Evolutionary conservation across 495 filamentous ascomycete genomes (phyloP).

Genomic region (Neurospora sp.): DNA sequence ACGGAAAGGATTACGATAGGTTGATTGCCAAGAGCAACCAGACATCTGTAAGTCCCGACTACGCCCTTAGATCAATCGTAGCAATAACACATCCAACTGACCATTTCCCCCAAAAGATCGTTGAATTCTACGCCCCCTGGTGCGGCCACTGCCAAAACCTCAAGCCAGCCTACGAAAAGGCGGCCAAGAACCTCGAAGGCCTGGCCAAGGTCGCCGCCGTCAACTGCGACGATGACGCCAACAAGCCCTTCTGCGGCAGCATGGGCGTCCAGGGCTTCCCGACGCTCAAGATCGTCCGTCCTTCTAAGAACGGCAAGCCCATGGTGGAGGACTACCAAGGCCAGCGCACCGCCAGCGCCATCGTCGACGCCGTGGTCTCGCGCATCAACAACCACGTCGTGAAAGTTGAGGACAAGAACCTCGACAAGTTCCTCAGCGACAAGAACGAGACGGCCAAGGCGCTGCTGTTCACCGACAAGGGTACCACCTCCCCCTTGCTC

Average conservation of each 20-base stretch:
- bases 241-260: constrained; percentile 77
- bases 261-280: constrained; percentile 96
- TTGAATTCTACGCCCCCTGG: constrained; percentile 91
- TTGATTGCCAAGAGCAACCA: constrained; percentile 84
- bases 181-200: constrained; percentile 75
- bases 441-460: constrained; percentile 73
- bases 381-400: constrained; percentile 92
- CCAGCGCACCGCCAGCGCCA: constrained; percentile 66
- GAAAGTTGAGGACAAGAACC: constrained; percentile 67
- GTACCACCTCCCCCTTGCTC: constrained; percentile 70
- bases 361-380: constrained; percentile 75
- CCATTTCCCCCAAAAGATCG: constrained; percentile 24
- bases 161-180: constrained; percentile 92
- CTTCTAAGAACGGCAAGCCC: constrained; percentile 67
- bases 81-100: constrained; percentile 7
- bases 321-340: constrained; percentile 91
- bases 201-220: constrained; percentile 90
- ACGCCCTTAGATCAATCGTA: background rate
- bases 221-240: constrained; percentile 90
- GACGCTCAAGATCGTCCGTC: constrained; percentile 87
- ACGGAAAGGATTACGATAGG: constrained; percentile 72
- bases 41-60: constrained; percentile 60
- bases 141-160: constrained; percentile 95
- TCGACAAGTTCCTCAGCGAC: constrained; percentile 65
- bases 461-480: constrained; percentile 91